A percentile compares a stretch with the other conserved stretches of the same genome.
phyloP scores from a whole-genome alignment of 148 eudicot species.

The Euryodendron excelsum region DNA sequence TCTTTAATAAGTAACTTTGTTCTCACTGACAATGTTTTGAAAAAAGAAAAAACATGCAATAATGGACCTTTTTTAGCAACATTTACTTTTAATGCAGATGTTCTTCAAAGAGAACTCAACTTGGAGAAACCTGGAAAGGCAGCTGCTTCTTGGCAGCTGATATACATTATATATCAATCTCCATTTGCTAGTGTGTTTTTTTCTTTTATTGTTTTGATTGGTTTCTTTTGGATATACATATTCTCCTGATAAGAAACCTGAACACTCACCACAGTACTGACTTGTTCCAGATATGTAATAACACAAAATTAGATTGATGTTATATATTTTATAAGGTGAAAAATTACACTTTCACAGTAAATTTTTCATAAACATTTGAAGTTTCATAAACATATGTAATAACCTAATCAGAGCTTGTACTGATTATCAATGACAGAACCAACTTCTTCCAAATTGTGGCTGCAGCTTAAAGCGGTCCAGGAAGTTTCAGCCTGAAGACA shows the following conservation, averaged over 20 bases:
- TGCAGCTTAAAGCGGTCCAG: constrained; percentile 87
- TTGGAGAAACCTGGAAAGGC: too few species aligned
- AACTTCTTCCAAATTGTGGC: constrained; percentile 13
- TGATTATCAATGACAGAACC: background rate
- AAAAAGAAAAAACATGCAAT: too few species aligned
- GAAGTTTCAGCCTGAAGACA: constrained; percentile 96
- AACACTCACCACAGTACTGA: background rate
- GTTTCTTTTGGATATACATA: background rate
- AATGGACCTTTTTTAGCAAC: background rate
- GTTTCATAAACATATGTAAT: too few species aligned
- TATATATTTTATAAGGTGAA: too few species aligned
- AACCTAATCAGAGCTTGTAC: too few species aligned
- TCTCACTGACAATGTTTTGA: too few species aligned
- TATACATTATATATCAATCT: background rate
- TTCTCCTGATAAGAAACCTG: too few species aligned
- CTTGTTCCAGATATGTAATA: background rate
- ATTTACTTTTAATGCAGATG: too few species aligned
- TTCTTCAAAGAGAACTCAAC: too few species aligned
- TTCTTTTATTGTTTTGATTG: background rate
- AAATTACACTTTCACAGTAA: background rate
- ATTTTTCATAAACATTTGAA: background rate
- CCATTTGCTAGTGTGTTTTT: background rate
- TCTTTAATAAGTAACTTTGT: too few species aligned
- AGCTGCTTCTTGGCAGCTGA: background rate
- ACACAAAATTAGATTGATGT: background rate